Evolutionary conservation across 331 rosid species (phyloP), one percentile per base, ranked within the genome.

Genomic region (Arachis monticola): DNA sequence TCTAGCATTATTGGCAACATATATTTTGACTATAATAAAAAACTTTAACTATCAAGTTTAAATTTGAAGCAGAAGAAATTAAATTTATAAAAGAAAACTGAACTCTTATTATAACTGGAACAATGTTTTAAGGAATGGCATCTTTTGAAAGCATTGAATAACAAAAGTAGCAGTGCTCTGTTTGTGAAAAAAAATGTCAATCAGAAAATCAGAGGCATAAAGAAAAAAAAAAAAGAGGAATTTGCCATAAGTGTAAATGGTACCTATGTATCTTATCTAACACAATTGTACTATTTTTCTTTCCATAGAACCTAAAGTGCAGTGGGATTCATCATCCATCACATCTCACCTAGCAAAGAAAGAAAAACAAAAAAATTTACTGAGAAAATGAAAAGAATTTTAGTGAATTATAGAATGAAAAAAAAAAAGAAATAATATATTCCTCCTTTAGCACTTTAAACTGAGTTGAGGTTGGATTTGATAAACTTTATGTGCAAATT

Each of bases 81-180:
- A 55, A 59, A 27, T 41, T n/a, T 32, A 27, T 42, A 30, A 38
- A 62, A 2, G 12, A 64, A 70, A 67, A 35, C 17, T 7, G 2
- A 27, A 42, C 45, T 38, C 62, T 14, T 14, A 2, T 30, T 17
- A 48, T 8, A 78, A 46, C 17, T 50, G 35, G 45, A 62, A 41
- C 14, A 45, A 55, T 44, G 13, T 79, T 63, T 63, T 52, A 69
- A 67, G 40, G 59, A 41, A 52, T 46, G 40, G 80, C 6, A 27
- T 40, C 74, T 44, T 44, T 66, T 38, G 41, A 31, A 58, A 67
- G 64, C 78, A 58, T 66, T 40, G 51, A 73, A 66, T 74, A 78
- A 60, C 70, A 70, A 66, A 30, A 60, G 60, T 74, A 62, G 17
- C 3, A 63, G 50, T 59, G 55, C 55, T 50, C 65, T 72, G 60